These are phyloP conservation scores for Gnetum montanum DNA, from an alignment of 75 land plant species.

Conservation along the genomic window DNA sequence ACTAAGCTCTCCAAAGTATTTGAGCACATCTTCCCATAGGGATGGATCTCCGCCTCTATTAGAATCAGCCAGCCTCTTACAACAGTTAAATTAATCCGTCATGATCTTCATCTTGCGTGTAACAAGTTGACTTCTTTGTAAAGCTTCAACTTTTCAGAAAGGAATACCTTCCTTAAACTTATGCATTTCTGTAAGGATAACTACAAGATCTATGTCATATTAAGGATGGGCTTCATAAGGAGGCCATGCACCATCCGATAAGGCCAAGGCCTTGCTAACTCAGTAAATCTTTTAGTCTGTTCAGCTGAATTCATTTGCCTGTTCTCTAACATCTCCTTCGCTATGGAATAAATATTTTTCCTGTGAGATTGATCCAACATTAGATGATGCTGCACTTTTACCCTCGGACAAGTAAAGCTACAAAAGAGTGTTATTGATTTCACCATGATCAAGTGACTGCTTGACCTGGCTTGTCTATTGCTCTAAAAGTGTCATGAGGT, in stretches of 20 bases:
- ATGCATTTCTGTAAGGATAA: conserved; percentile 80
- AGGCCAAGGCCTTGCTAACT: conserved; percentile 23
- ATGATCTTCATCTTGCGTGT: conserved; percentile 88
- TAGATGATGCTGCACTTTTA: conserved; percentile 35
- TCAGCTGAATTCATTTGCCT: neutral
- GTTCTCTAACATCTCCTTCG: conserved; percentile 4
- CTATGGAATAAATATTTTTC: neutral
- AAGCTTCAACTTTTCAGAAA: conserved; percentile 86
- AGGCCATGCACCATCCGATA: conserved; percentile 41
- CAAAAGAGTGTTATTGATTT: conserved; percentile 75
- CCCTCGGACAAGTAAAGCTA: conserved; percentile 73
- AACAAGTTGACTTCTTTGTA: conserved; percentile 81
- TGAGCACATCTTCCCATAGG: conserved; percentile 78
- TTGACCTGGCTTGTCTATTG: conserved; percentile 61
- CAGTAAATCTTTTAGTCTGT: neutral
- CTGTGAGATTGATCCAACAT: neutral
- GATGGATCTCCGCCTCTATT: conserved; percentile 77
- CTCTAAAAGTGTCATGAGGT: conserved; percentile 69
- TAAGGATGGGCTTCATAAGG: conserved; percentile 74
- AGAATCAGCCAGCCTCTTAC: conserved; percentile 79
- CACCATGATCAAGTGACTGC: conserved; percentile 72
- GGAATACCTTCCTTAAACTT: conserved; percentile 73
- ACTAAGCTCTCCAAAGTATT: conserved; percentile 86
- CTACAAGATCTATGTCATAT: conserved; percentile 79
- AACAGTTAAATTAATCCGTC: conserved; percentile 77